Conservation (phyloP, 345 rosid genomes). For the Mangifera indica region DNA sequence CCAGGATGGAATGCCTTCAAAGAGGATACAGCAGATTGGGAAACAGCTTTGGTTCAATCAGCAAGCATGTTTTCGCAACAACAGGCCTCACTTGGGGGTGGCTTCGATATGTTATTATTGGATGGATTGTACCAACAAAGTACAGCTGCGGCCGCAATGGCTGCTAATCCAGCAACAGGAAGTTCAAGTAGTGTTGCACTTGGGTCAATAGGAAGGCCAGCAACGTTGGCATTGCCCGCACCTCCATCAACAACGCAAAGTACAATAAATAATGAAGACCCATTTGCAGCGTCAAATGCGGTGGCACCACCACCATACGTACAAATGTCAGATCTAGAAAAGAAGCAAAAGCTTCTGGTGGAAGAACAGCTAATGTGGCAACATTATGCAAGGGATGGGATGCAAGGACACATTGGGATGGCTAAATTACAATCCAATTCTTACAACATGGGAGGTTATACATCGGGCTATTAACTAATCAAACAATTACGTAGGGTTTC, state of each 20-base stretch:
- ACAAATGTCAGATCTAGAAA: slow-evolving; percentile 62
- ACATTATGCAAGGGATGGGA: slow-evolving; percentile 45
- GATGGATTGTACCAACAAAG: slow-evolving; percentile 67
- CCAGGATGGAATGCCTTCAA: slow-evolving; percentile 66
- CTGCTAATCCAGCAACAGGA: slow-evolving; percentile 31
- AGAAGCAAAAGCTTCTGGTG: slow-evolving; percentile 47
- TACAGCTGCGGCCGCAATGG: slow-evolving; percentile 29
- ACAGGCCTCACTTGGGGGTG: slow-evolving; percentile 42
- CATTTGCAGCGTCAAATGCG: slow-evolving; percentile 50
- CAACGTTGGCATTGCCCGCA: slow-evolving; percentile 52
- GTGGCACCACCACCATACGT: slow-evolving; percentile 52
- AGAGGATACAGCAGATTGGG: slow-evolving; percentile 68
- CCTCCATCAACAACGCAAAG: slow-evolving; percentile 27
- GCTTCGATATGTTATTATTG: slow-evolving; percentile 45
- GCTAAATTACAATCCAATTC: slow-evolving; percentile 31
- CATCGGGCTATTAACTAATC: slow-evolving; percentile 17
- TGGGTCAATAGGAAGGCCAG: slow-evolving; percentile 47
- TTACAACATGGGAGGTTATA: slow-evolving; percentile 33
- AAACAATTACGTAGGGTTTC: not conserved
- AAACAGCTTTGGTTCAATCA: slow-evolving; percentile 66
- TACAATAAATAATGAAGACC: slow-evolving; percentile 26
- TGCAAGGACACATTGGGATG: slow-evolving; percentile 48
- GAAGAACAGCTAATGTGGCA: slow-evolving; percentile 64
- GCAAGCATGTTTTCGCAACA: slow-evolving; percentile 47
- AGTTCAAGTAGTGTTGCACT: slow-evolving; percentile 64